Base-by-base conservation (phyloP, 345 rosid genomes). In the Camelina sativa region DNA sequence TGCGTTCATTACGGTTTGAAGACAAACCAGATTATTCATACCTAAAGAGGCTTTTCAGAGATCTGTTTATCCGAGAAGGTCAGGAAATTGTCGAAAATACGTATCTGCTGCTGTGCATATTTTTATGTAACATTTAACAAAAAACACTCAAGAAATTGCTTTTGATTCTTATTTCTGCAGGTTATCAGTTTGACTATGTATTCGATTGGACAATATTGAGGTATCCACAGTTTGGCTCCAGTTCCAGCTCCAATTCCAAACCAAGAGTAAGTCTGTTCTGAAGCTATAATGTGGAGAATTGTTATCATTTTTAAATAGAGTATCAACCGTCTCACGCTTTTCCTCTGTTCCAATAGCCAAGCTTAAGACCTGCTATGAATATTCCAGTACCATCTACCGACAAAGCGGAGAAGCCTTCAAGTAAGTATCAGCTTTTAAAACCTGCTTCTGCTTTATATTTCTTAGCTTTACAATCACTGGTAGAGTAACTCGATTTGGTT, bases 21-120 rank as follows among this genome's bases (percentile, higher is more conserved):
- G 97, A 92, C 80, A 92, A 90, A 74, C 98, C 99, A 8, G 99
- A 95, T 67, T 92, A 95, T 81, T 86, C 99, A 43, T 95, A 92
- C 84, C 80, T 95, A 84, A 90, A 92, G 86, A 89, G 93, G 84
- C 92, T 95, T 22, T 95, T 95, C 82, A 85, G 97, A 20, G 99
- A 95, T 37, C 83, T 95, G 68, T 95, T 95, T 65, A 92, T 92
- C 79, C 87, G 96, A 58, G 97, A 92, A 87, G 87, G 99, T 95
- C 64, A 23, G 57, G 6, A 17, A 23, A 11, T n/a, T 32, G 53
- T 56, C 12, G 12, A 32, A 30, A n/a, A 32, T n/a, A 19, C 44
- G 35, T 55, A 8, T 2, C 55, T 28, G 30, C 28, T 22, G 0
- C 0, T 76, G 62, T 34, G 56, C 30, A 13, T 19, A 13, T 28